Percentiles rank a stretch among this genome's conserved stretches.
These are phyloP conservation scores for Pseudogymnoascus sp. DNA, from an alignment of 2,329 filamentous ascomycete species.

Conservation along the genomic window DNA sequence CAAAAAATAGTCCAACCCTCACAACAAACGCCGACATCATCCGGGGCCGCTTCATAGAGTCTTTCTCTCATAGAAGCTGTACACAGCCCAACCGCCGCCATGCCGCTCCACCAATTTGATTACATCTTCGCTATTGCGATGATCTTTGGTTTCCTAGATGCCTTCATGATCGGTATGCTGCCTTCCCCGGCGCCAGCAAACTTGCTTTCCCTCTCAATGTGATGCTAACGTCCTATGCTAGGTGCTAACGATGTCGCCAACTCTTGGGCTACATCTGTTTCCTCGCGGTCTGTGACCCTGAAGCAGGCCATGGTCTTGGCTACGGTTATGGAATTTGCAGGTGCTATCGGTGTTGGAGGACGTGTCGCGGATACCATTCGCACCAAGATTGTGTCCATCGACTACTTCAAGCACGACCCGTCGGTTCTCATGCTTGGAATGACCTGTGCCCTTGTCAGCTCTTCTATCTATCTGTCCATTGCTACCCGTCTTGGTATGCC, in stretches of 20 bases:
- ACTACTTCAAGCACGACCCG: constrained; percentile 39
- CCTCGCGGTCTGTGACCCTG: constrained; percentile 57
- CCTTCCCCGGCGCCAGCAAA: not conserved
- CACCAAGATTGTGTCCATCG: constrained; percentile 47
- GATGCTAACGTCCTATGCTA: constrained; percentile 14
- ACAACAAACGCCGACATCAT: not conserved
- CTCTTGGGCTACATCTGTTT: constrained; percentile 67
- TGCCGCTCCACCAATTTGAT: constrained; percentile 44
- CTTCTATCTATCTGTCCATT: constrained; percentile 48
- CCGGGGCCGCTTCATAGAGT: not conserved
- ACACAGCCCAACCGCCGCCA: constrained; percentile 13
- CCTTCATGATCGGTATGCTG: constrained; percentile 29
- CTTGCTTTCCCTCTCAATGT: not conserved
- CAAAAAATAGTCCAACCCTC: not conserved
- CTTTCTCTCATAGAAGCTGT: not conserved
- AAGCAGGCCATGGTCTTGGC: constrained; percentile 51
- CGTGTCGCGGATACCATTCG: constrained; percentile 54
- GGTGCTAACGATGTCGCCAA: constrained; percentile 60
- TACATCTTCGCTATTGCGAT: constrained; percentile 58
- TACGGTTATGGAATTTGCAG: constrained; percentile 54
- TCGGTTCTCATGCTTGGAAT: constrained; percentile 50
- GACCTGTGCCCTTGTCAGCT: constrained; percentile 46
- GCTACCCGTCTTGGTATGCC: constrained; percentile 47
- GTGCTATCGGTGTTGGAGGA: constrained; percentile 49
- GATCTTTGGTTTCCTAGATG: constrained; percentile 58